Evolutionary conservation across 805 yeast species (phyloP).

Genomic region (Lachancea meyersii): DNA sequence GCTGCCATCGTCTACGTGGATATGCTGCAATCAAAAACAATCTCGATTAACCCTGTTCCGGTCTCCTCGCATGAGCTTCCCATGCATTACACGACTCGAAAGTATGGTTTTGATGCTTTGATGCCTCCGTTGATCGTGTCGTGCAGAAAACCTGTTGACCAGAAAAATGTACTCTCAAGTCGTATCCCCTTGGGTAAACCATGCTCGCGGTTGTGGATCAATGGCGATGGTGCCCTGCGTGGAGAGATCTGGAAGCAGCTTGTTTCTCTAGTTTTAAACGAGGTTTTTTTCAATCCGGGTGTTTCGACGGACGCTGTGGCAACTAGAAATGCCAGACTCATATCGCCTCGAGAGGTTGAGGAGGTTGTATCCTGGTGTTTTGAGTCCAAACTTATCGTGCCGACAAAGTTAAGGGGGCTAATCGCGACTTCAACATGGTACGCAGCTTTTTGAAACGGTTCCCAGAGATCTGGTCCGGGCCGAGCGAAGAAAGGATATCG

Average conservation of each 20-base stretch:
- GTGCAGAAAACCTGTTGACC: slow-evolving; percentile 2
- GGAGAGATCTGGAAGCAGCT: slow-evolving; percentile 53
- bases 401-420: slow-evolving; percentile 19
- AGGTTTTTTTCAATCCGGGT: slow-evolving; percentile 52
- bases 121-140: slow-evolving; percentile 58
- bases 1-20: slow-evolving; percentile 59
- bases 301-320: slow-evolving; percentile 29
- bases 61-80: slow-evolving; percentile 42
- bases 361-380: slow-evolving; percentile 42
- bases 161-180: slow-evolving; percentile 9
- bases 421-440: slow-evolving; percentile 24
- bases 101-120: slow-evolving; percentile 57
- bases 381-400: slow-evolving; percentile 24
- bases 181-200: slow-evolving; percentile 56
- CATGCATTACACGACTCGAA: slow-evolving; percentile 68
- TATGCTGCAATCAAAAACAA: slow-evolving; percentile 38
- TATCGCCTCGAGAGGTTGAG: slow-evolving; percentile 36
- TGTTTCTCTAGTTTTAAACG: slow-evolving; percentile 41
- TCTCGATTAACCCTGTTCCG: slow-evolving; percentile 50
- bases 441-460: background rate
- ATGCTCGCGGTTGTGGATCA: slow-evolving; percentile 68
- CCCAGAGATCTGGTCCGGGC: too few species aligned
- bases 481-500: too few species aligned
- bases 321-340: slow-evolving; percentile 20
- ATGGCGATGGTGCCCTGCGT: slow-evolving; percentile 55